phyloP scores from a whole-genome alignment of 805 yeast species.

The Candida manassasensis region DNA sequence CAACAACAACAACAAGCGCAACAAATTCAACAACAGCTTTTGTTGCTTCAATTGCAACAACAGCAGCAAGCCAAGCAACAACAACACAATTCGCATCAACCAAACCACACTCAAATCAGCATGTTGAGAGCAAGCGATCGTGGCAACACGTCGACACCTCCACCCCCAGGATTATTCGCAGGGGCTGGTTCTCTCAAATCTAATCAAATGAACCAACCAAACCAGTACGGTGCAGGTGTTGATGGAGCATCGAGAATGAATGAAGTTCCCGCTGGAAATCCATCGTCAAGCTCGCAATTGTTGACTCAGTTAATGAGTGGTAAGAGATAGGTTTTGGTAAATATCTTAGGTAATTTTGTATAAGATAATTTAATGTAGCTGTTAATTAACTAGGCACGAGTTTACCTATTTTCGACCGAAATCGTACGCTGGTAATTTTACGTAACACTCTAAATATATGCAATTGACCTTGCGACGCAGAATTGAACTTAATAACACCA shows the following conservation, averaged over 20 bases:
- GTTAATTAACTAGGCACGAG: too few species aligned
- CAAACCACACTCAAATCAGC: constrained; percentile 10
- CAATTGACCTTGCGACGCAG: too few species aligned
- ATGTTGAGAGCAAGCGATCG: constrained; percentile 30
- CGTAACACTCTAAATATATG: too few species aligned
- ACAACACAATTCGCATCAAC: constrained; percentile 10
- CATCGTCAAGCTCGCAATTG: constrained; percentile 69
- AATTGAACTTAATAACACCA: too few species aligned
- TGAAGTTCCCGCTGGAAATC: constrained; percentile 13
- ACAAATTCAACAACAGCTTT: constrained; percentile 28
- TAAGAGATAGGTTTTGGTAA: constrained; percentile 49
- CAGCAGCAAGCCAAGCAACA: constrained; percentile 24
- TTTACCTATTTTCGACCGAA: too few species aligned
- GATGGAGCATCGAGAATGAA: constrained; percentile 9
- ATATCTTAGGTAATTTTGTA: too few species aligned
- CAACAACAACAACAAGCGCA: constrained; percentile 24
- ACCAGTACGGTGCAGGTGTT: constrained; percentile 8
- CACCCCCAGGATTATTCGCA: constrained; percentile 68
- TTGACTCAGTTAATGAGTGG: constrained; percentile 83
- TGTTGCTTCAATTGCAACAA: constrained; percentile 9
- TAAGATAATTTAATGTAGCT: too few species aligned
- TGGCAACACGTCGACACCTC: constrained; percentile 49
- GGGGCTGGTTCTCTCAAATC: constrained; percentile 13
- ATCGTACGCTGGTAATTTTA: too few species aligned
- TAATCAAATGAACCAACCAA: constrained; percentile 6